Evolutionary conservation across 202 grass and related monocot genomes (phyloP), one percentile per base, ranked within the genome.

Genomic region (Digitaria exilis): DNA sequence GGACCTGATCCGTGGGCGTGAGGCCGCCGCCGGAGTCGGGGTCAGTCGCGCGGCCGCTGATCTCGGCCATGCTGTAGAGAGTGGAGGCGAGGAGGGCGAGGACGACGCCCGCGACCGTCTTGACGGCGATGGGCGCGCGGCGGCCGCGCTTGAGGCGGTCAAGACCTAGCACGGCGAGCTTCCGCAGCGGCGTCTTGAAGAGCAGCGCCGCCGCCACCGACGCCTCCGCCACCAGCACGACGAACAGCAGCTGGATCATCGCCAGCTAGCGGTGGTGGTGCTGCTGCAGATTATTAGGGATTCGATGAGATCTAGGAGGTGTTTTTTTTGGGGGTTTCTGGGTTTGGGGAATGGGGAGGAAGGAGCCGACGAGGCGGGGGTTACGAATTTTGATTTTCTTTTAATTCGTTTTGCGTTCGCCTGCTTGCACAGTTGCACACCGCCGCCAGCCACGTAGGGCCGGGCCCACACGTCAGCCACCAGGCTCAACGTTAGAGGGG

Each of bases 201-300:
- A 95, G 89, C 18, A 95, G 90, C 74, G 31, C 63, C 59, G 65
- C 59, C 31, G 87, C 85, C 79, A 92, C 55, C 73, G 55, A 37
- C 73, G 84, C 79, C 87, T 95, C 93, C 44, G 75, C 50, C 45
- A 35, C 82, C 42, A 95, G 75, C 67, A 95, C 81, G 48, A 78
- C 9, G 82, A 95, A 95, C 51, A 95, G 82, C 49, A 95, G 84
- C 68, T 95, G 90, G 74, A 92, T 92, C 93, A 95, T 95, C 41
- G 65, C 65, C 41, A n/a, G 58, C 64, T 8, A 10, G 62, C 18
- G 43, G n/a, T n/a, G n/a, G n/a, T 9, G 18, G 41, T 62, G 30
- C 10, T 29, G 44, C 52, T 12, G 43, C n/a, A n/a, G n/a, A n/a
- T n/a, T n/a, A 8, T 60, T 51, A 22, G 71, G 77, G 78, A 39